Conservation (phyloP, 805 yeast species). For the Spathaspora hagerdaliae region DNA sequence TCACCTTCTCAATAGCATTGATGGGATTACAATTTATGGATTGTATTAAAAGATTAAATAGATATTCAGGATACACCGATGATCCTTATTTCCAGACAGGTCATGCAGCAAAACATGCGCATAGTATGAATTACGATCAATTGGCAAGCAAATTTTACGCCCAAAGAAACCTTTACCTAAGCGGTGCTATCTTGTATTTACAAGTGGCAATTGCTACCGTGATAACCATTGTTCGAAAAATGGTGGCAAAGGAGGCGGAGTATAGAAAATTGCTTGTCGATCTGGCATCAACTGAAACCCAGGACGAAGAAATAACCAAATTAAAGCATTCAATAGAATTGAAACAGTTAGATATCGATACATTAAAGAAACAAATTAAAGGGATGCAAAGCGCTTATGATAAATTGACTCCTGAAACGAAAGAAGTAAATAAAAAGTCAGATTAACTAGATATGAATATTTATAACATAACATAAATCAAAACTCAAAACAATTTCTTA, state of each 20-base stretch:
- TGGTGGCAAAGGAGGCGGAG: constrained; percentile 42
- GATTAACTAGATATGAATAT: background rate
- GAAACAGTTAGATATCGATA: constrained; percentile 42
- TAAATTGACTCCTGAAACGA: constrained; percentile 20
- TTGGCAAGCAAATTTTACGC: constrained; percentile 59
- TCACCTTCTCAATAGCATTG: constrained; percentile 36
- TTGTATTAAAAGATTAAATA: constrained; percentile 43
- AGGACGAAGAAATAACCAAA: constrained; percentile 24
- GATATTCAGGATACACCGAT: constrained; percentile 14
- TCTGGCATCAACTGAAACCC: constrained; percentile 3
- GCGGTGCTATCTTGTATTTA: constrained; percentile 60
- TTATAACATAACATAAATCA: background rate
- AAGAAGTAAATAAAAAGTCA: constrained; percentile 3
- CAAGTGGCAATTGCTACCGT: constrained; percentile 53
- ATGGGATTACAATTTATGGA: constrained; percentile 51
- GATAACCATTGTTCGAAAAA: constrained; percentile 46
- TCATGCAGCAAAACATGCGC: background rate
- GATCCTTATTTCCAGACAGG: constrained; percentile 19
- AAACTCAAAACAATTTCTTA: background rate
- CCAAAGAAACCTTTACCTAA: constrained; percentile 59
- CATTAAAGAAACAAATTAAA: constrained; percentile 47
- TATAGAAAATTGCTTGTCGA: constrained; percentile 15
- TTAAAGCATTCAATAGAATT: constrained; percentile 32
- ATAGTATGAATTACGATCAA: constrained; percentile 41
- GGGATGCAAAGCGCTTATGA: constrained; percentile 51